A percentile compares a stretch with the other conserved stretches of the same genome.
Evolutionary conservation across 2,329 filamentous ascomycete species (phyloP).

Genomic region (Pyrenochaeta sp.): DNA sequence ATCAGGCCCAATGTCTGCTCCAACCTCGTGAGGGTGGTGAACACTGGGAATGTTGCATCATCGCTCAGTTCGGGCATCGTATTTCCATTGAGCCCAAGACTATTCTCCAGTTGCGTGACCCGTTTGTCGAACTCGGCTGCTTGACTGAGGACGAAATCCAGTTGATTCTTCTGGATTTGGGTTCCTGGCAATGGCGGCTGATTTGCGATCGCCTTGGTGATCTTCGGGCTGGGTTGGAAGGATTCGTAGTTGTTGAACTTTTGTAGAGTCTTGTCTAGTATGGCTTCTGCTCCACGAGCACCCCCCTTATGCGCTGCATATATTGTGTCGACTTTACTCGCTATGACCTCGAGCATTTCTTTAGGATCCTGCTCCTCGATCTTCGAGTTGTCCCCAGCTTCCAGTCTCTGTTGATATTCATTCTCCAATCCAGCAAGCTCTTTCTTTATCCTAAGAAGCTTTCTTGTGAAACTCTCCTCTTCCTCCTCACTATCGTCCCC

Average conservation of each 20-base stretch:
- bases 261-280: conserved; percentile 43
- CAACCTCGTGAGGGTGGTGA: conserved; percentile 81
- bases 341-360: conserved; percentile 69
- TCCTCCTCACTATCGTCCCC: conserved; percentile 76
- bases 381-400: conserved; percentile 51
- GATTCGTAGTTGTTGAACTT: conserved; percentile 44
- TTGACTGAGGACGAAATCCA: conserved; percentile 73
- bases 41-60: conserved; percentile 67
- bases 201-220: conserved; percentile 38
- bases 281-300: conserved; percentile 44
- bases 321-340: conserved; percentile 71
- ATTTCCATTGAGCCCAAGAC: conserved; percentile 78
- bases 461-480: conserved; percentile 74
- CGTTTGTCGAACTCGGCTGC: conserved; percentile 88
- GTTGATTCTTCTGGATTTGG: conserved; percentile 41
- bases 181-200: conserved; percentile 42
- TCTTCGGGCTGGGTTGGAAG: conserved; percentile 33
- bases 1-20: conserved; percentile 82
- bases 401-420: conserved; percentile 63
- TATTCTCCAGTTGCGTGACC: conserved; percentile 78
- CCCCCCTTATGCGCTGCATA: conserved; percentile 56
- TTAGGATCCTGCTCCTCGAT: conserved; percentile 54
- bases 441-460: conserved; percentile 80
- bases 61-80: conserved; percentile 67
- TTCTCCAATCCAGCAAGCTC: conserved; percentile 74